These are phyloP conservation scores for Volvox africanus DNA, from an alignment of 139 green algal genomes.

Conservation along the genomic window DNA sequence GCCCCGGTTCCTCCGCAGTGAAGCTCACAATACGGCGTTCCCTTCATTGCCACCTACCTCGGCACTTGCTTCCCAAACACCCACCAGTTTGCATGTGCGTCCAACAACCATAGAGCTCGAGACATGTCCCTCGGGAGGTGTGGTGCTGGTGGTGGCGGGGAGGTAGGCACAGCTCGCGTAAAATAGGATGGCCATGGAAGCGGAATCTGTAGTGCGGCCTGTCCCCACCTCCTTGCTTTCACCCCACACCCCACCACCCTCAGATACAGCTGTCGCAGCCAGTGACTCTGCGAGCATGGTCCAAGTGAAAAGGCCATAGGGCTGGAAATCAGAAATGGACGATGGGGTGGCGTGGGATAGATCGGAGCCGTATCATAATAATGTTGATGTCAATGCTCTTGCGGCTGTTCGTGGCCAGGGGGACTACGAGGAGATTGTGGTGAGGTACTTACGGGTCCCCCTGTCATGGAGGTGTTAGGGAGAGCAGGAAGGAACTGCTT, in stretches of 20 bases:
- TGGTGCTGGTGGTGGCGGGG: slow-evolving; percentile 20
- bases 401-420: too few species aligned
- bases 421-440: neutral
- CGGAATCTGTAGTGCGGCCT: neutral
- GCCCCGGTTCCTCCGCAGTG: too few species aligned
- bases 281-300: neutral
- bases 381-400: slow-evolving; percentile 12
- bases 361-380: slow-evolving; percentile 39
- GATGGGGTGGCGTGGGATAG: slow-evolving; percentile 42
- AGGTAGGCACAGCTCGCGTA: neutral
- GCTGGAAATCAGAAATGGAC: neutral
- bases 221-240: neutral
- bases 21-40: too few species aligned
- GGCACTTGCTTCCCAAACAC: too few species aligned
- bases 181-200: neutral
- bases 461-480: too few species aligned
- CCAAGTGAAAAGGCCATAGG: neutral
- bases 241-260: neutral
- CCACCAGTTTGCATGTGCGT: too few species aligned
- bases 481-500: too few species aligned
- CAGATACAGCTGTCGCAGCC: slow-evolving; percentile 40
- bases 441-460: slow-evolving; percentile 8
- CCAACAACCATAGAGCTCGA: neutral
- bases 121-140: neutral
- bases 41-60: too few species aligned